phyloP scores from a whole-genome alignment of 306 rosid genomes.

The peach (Prunus persica) region DNA sequence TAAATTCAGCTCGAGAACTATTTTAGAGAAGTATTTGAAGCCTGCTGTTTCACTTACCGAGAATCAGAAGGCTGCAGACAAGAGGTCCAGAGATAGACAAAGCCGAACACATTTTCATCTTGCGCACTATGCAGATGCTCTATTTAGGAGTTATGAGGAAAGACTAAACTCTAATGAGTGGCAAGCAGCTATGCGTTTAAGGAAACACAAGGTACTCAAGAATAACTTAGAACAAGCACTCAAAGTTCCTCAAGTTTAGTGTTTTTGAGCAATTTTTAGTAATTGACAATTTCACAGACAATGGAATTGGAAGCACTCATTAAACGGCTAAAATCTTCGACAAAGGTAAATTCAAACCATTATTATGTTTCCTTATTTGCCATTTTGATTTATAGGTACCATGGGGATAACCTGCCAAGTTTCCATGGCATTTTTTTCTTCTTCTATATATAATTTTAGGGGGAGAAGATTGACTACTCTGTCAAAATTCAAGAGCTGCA shows the following conservation, averaged over 20 bases:
- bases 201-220: conserved; percentile 79
- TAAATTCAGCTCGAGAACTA: conserved; percentile 87
- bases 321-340: conserved; percentile 64
- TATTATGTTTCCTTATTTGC: conserved; percentile 6
- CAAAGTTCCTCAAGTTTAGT: conserved; percentile 12
- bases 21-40: conserved; percentile 84
- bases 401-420: not conserved
- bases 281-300: conserved; percentile 46
- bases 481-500: conserved; percentile 81
- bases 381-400: conserved; percentile 15
- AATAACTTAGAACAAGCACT: conserved; percentile 2
- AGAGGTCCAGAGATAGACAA: conserved; percentile 55
- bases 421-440: conserved; percentile 3
- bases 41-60: conserved; percentile 82
- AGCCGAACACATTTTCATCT: conserved; percentile 81
- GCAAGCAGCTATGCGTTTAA: conserved; percentile 87
- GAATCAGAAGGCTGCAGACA: conserved; percentile 47
- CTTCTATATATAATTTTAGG: conserved; percentile 36
- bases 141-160: conserved; percentile 86
- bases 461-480: conserved; percentile 77
- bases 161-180: conserved; percentile 84
- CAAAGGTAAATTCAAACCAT: conserved; percentile 45
- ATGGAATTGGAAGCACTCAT: conserved; percentile 79
- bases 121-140: conserved; percentile 91
- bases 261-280: conserved; percentile 13